Evolutionary conservation across 139 green algal genomes (phyloP).

Genomic region (Dunaliella primolecta): DNA sequence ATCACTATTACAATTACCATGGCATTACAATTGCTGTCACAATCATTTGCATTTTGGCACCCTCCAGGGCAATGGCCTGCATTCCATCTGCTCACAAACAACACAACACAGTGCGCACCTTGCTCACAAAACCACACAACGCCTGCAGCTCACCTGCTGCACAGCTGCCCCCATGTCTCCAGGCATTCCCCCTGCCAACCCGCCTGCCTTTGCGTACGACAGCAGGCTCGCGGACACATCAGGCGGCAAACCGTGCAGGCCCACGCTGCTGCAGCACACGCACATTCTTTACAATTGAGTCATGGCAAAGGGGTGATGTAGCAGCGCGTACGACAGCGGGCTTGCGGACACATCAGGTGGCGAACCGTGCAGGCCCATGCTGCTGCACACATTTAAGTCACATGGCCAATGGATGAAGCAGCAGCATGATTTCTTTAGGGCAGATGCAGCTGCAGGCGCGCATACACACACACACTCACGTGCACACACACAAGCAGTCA

Average conservation of each 20-base stretch:
- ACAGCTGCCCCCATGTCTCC: slow-evolving; percentile 25
- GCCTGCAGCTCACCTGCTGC: slow-evolving; percentile 13
- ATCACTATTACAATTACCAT: no score
- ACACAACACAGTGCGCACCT: no score
- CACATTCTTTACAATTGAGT: no score
- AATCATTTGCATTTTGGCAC: no score
- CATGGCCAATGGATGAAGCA: no score
- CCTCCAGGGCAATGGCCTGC: no score
- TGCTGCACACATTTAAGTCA: not conserved
- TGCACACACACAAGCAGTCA: no score
- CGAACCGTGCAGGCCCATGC: not conserved
- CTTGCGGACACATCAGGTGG: not conserved
- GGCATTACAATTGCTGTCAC: no score
- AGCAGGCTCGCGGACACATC: not conserved
- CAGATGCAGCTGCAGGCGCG: not conserved
- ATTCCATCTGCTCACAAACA: no score
- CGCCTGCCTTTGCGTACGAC: not conserved
- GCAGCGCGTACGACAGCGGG: not conserved
- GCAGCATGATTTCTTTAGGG: no score
- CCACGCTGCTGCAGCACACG: slow-evolving; percentile 1
- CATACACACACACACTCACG: not conserved
- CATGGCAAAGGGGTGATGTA: no score
- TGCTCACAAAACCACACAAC: no score
- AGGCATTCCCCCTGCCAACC: not conserved
- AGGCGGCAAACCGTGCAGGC: not conserved